These are phyloP conservation scores for Platanthera guangdongensis DNA, from an alignment of 106 monocot genomes.

Conservation along the genomic window DNA sequence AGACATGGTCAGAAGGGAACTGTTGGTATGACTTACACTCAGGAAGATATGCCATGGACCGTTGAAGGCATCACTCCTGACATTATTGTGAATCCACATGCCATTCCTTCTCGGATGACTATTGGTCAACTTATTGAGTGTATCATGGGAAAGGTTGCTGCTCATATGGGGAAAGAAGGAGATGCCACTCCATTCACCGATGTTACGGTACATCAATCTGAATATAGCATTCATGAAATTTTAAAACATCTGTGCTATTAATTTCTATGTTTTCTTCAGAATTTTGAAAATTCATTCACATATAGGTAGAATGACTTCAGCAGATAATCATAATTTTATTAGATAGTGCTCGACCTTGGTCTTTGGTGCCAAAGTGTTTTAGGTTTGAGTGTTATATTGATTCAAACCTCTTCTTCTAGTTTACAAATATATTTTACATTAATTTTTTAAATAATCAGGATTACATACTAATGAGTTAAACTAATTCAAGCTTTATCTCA, in stretches of 20 bases:
- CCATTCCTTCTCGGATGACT: conserved; percentile 99
- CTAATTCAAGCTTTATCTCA: too few species aligned
- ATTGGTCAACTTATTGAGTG: conserved; percentile 99
- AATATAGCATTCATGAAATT: background rate
- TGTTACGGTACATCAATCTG: conserved; percentile 64
- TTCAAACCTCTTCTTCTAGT: too few species aligned
- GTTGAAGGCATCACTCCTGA: conserved; percentile 99
- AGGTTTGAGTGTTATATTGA: too few species aligned
- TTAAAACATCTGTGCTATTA: background rate
- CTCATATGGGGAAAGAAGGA: conserved; percentile 99
- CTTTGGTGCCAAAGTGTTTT: background rate
- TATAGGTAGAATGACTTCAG: background rate
- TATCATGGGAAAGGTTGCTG: conserved; percentile 99
- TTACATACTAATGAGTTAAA: too few species aligned
- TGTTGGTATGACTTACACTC: conserved; percentile 98
- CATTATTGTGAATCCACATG: conserved; percentile 99
- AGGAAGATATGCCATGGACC: conserved; percentile 99
- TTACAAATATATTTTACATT: too few species aligned
- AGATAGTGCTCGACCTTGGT: background rate
- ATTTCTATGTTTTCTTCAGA: background rate
- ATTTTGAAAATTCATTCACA: background rate
- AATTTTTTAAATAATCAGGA: too few species aligned
- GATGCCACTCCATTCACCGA: conserved; percentile 99
- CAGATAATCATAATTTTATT: background rate
- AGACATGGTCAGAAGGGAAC: conserved; percentile 99